Evolutionary conservation across 2,329 filamentous ascomycete species (phyloP), one percentile per base, ranked within the genome.

Genomic region (Fonsecaea multimorphosa): DNA sequence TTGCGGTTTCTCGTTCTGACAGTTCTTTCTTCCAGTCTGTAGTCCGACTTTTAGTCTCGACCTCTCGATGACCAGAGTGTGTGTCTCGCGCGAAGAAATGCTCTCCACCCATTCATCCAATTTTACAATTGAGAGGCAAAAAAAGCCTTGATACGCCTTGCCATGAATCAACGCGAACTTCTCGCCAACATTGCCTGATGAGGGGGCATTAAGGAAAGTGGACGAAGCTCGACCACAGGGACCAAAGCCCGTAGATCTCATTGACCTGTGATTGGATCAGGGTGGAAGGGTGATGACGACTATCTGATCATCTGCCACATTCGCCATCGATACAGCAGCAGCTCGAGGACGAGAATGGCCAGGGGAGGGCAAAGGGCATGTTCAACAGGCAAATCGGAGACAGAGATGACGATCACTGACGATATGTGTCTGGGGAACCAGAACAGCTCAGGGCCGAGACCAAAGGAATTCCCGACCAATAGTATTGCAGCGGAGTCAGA

Each of bases 381-480:
- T n/a, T n/a, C n/a, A n/a, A n/a, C n/a, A n/a, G n/a, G n/a, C n/a
- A 22, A 19, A 14, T 12, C 6, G 44, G 22, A 1, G 22, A 49
- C 1, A 49, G 22, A n/a, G 29, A 60, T 60, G 58, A 53, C 58
- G 58, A 51, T 60, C 9, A 19, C 53, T 60, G 58, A 53, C 58
- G 58, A 51, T 60, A 36, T 51, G 49, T 9, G 19, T 16, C 52
- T 29, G 22, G 4, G 14, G n/a, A n/a, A n/a, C 29, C 24, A 22
- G 16, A 8, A 16, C 51, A 16, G 46, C 11, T 53, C 16, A 24
- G 27, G 29, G 31, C 27, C 27, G 19, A 54, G 52, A n/a, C 54
- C 11, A 5, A 32, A 7, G 11, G 31, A 9, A 11, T 24, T 49
- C 44, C 44, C 44, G 44, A 14, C 44, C 22, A 24, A 24, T 49